Evolutionary conservation across 176 grass and related monocot species (phyloP), one percentile per base, ranked within the genome.

Genomic region (Typha latifolia): DNA sequence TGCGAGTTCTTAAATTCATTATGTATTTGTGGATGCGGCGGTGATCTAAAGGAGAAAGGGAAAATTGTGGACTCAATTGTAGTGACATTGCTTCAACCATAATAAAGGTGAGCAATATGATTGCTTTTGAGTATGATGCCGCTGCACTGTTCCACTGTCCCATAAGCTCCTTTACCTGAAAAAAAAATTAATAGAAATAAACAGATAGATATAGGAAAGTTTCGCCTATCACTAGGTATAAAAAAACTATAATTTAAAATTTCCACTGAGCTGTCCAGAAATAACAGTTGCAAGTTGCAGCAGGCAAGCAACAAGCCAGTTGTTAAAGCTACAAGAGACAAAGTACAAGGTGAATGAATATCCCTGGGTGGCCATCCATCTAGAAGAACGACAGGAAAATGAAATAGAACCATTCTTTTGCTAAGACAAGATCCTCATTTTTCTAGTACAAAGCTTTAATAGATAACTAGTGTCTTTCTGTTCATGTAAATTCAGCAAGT

Each of bases 101-200:
- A 77, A 91, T 69, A 77, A 91, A 91, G 48, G 78, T 81, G 67
- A 87, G 74, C 32, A 87, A 78, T 26, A 77, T 87, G 51, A 91
- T 91, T 67, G 88, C 75, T 79, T 87, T 91, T 59, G 78, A 87
- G 66, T 87, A 91, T 51, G 83, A 82, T 1, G 20, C 48, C 4
- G 59, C 52, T 2, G 88, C 85, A 73, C 34, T 73, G 49, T 49
- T 91, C 67, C 70, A 66, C 13, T 81, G 69, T 5, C 81, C 84
- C 74, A 84, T 70, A 67, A 91, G 62, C 73, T 91, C 88, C 24
- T 87, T 74, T 3, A 84, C 75, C 88, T 91, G 75, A 63, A 79
- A 76, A 19, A 3, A 49, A 47, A 20, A 11, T 51, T 24, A 26
- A 16, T 56, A 19, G 48, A 68, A 16, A 56, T 63, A 12, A 47